Percentiles rank a stretch among this genome's conserved stretches.
These are phyloP conservation scores for Blakeslea trispora DNA, from an alignment of 371 early-diverging fungal species.

Conservation along the genomic window DNA sequence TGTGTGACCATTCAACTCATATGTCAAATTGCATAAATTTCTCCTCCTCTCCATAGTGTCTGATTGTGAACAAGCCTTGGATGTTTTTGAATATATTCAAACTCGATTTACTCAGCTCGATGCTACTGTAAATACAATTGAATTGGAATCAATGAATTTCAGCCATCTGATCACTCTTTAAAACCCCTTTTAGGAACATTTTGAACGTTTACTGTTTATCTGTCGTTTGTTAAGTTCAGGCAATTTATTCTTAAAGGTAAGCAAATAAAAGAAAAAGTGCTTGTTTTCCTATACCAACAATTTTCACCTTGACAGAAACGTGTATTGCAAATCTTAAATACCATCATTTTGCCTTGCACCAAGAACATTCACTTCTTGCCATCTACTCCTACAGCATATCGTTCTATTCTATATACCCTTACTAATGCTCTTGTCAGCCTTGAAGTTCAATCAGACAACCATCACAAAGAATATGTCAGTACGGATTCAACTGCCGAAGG, in stretches of 20 bases:
- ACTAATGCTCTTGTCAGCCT: slow-evolving; percentile 33
- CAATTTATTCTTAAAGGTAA: slow-evolving; percentile 38
- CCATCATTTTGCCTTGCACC: slow-evolving; percentile 27
- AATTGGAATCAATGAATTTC: too few relatives aligned
- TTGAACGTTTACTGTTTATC: slow-evolving; percentile 46
- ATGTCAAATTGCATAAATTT: background rate
- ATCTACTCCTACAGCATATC: slow-evolving; percentile 40
- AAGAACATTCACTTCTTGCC: slow-evolving; percentile 37
- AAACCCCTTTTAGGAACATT: slow-evolving; percentile 49
- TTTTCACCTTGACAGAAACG: too few relatives aligned
- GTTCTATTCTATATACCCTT: slow-evolving; percentile 47
- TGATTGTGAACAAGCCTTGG: slow-evolving; percentile 49
- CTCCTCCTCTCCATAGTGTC: slow-evolving; percentile 34
- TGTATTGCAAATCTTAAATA: slow-evolving; percentile 29
- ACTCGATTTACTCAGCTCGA: slow-evolving; percentile 36
- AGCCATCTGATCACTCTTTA: background rate
- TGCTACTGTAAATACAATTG: slow-evolving; percentile 35
- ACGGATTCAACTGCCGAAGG: slow-evolving; percentile 8
- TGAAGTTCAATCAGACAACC: background rate
- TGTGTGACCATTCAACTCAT: background rate
- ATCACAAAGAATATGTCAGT: background rate
- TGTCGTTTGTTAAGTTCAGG: slow-evolving; percentile 36
- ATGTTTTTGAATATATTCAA: slow-evolving; percentile 50
- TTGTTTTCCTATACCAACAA: background rate
- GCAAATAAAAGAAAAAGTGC: background rate